These are phyloP conservation scores for Mycosarcoma maydis DNA, from an alignment of 1,284 basidiomycete species.

Conservation along the genomic window DNA sequence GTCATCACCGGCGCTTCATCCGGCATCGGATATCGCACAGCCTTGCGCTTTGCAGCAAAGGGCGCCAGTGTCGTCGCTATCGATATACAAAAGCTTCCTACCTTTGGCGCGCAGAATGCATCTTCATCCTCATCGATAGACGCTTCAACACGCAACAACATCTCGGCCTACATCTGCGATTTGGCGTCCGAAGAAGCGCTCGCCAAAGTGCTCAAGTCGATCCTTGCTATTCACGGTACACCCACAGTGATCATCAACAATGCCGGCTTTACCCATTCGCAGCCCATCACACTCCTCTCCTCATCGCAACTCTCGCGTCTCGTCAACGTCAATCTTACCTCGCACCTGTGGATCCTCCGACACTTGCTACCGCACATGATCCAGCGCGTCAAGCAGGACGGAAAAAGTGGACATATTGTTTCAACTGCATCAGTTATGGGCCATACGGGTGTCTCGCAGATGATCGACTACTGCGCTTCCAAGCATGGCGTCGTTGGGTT, in stretches of 20 bases:
- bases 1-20: slow-evolving; percentile 74
- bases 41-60: slow-evolving; percentile 81
- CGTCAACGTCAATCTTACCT: slow-evolving; percentile 85
- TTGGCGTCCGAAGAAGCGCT: slow-evolving; percentile 38
- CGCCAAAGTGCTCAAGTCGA: slow-evolving; percentile 33
- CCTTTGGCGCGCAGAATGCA: not conserved
- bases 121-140: slow-evolving; percentile 1
- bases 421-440: slow-evolving; percentile 77
- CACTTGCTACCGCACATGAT: slow-evolving; percentile 93
- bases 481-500: slow-evolving; percentile 65
- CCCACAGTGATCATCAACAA: slow-evolving; percentile 89
- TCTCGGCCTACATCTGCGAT: slow-evolving; percentile 55
- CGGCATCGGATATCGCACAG: slow-evolving; percentile 85
- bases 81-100: slow-evolving; percentile 69
- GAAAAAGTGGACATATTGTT: slow-evolving; percentile 83
- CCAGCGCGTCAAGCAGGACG: slow-evolving; percentile 64
- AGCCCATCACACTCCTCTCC: slow-evolving; percentile 80
- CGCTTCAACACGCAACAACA: slow-evolving; percentile 14
- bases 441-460: slow-evolving; percentile 78
- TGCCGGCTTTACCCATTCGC: slow-evolving; percentile 92
- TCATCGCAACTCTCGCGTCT: slow-evolving; percentile 77
- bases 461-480: slow-evolving; percentile 69
- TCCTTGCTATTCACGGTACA: slow-evolving; percentile 28
- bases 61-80: slow-evolving; percentile 85
- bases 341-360: slow-evolving; percentile 89